Conservation (phyloP, 345 rosid genomes). For the Hibiscus tridactylites region DNA sequence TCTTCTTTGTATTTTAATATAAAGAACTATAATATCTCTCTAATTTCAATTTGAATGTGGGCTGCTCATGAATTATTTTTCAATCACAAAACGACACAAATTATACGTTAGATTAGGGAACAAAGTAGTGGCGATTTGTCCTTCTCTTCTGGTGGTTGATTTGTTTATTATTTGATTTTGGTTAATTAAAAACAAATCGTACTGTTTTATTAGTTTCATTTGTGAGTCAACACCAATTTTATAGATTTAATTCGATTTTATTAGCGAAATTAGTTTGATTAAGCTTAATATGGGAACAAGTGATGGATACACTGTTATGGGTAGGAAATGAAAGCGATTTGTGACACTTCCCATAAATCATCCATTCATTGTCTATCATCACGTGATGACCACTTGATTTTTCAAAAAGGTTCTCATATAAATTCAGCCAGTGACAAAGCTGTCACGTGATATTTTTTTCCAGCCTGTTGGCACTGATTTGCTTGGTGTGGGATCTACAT, state of each 20-base stretch:
- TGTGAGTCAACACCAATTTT: background rate
- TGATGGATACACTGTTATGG: background rate
- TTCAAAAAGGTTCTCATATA: background rate
- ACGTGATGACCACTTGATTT: background rate
- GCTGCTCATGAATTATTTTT: too few species aligned
- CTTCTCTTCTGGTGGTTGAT: too few species aligned
- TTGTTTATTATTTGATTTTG: too few species aligned
- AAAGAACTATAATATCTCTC: background rate
- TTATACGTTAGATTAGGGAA: too few species aligned
- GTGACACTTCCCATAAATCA: background rate
- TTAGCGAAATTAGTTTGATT: background rate
- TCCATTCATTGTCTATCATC: background rate
- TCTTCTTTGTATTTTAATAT: background rate
- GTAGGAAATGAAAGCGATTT: background rate
- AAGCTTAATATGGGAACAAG: background rate
- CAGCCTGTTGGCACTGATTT: background rate
- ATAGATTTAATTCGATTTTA: background rate
- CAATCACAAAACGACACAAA: too few species aligned
- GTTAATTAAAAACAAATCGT: too few species aligned
- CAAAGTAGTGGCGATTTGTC: too few species aligned
- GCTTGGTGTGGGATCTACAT: background rate
- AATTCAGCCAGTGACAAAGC: background rate
- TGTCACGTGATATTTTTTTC: background rate
- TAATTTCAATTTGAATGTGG: too few species aligned
- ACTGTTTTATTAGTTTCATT: background rate